Evolutionary conservation across 2,329 filamentous ascomycete genomes (phyloP).

Genomic region (Fusarium euwallaceae): DNA sequence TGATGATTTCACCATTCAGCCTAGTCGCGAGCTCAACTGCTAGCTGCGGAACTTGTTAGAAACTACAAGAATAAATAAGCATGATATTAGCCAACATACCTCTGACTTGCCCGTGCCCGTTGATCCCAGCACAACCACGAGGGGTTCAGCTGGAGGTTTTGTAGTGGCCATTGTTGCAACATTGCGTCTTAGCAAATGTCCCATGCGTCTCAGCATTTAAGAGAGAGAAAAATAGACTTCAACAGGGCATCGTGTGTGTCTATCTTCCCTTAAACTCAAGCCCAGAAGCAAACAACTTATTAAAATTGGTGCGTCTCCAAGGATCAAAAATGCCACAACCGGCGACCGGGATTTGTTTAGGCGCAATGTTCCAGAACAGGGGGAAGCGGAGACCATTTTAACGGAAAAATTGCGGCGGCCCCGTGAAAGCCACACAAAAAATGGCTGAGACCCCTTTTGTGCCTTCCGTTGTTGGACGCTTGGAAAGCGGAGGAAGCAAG

Average conservation of each 20-base stretch:
- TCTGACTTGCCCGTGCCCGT: slow-evolving; percentile 96
- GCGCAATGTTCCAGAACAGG: slow-evolving; percentile 34
- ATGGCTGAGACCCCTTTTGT: slow-evolving; percentile 38
- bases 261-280: not conserved
- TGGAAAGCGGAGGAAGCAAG: slow-evolving; percentile 34
- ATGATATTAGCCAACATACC: slow-evolving; percentile 62
- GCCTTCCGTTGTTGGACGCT: slow-evolving; percentile 17
- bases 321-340: slow-evolving; percentile 16
- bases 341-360: slow-evolving; percentile 14
- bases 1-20: slow-evolving; percentile 94
- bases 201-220: slow-evolving; percentile 48
- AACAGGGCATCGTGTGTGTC: not conserved
- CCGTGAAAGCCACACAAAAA: slow-evolving; percentile 13
- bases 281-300: not conserved
- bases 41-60: slow-evolving; percentile 66
- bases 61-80: not conserved
- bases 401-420: slow-evolving; percentile 40
- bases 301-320: not conserved
- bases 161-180: slow-evolving; percentile 56
- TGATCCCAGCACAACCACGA: slow-evolving; percentile 87
- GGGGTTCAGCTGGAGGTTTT: slow-evolving; percentile 64
- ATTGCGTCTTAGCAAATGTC: slow-evolving; percentile 49
- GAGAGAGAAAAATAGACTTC: slow-evolving; percentile 6
- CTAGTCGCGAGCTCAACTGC: slow-evolving; percentile 87
- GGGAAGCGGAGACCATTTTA: slow-evolving; percentile 20